A percentile compares a stretch with the other conserved stretches of the same genome.
These are phyloP conservation scores for Metarhizium guizhouense DNA, from an alignment of 2,329 filamentous ascomycete genomes.

Conservation along the genomic window DNA sequence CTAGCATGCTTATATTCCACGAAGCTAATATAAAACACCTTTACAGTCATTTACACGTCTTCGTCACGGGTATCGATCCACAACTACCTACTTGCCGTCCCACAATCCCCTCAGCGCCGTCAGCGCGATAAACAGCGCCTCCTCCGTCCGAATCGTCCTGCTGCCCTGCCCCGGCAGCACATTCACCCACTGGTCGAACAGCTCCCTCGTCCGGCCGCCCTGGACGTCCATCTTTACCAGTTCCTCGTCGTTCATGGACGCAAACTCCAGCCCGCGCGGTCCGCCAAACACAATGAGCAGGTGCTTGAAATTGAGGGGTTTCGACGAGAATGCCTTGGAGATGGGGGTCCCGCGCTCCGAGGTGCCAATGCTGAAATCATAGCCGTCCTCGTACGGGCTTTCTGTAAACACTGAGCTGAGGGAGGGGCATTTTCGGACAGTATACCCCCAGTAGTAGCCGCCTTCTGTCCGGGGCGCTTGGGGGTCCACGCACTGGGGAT, in stretches of 20 bases:
- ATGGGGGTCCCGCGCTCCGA: slow-evolving; percentile 62
- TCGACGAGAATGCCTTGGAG: slow-evolving; percentile 35
- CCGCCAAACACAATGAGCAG: slow-evolving; percentile 74
- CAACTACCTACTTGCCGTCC: slow-evolving; percentile 20
- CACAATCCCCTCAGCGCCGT: slow-evolving; percentile 56
- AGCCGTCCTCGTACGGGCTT: slow-evolving; percentile 64
- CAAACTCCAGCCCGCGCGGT: slow-evolving; percentile 69
- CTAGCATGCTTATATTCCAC: background rate
- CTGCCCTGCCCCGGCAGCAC: slow-evolving; percentile 73
- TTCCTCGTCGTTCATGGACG: slow-evolving; percentile 51
- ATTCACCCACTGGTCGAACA: slow-evolving; percentile 83
- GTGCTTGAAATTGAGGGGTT: slow-evolving; percentile 51
- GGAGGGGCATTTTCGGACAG: slow-evolving; percentile 54
- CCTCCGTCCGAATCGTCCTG: slow-evolving; percentile 73
- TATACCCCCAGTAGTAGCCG: slow-evolving; percentile 84
- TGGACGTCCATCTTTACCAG: slow-evolving; percentile 53
- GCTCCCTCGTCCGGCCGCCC: slow-evolving; percentile 53
- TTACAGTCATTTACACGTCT: background rate
- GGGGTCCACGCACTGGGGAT: slow-evolving; percentile 55
- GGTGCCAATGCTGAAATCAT: slow-evolving; percentile 75
- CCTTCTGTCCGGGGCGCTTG: slow-evolving; percentile 60
- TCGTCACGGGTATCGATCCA: slow-evolving; percentile 13
- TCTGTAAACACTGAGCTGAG: slow-evolving; percentile 72
- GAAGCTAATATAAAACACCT: background rate
- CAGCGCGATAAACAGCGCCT: slow-evolving; percentile 71